Base-by-base conservation (phyloP, 2,329 filamentous ascomycete species). In the Dactylella cylindrospora region DNA sequence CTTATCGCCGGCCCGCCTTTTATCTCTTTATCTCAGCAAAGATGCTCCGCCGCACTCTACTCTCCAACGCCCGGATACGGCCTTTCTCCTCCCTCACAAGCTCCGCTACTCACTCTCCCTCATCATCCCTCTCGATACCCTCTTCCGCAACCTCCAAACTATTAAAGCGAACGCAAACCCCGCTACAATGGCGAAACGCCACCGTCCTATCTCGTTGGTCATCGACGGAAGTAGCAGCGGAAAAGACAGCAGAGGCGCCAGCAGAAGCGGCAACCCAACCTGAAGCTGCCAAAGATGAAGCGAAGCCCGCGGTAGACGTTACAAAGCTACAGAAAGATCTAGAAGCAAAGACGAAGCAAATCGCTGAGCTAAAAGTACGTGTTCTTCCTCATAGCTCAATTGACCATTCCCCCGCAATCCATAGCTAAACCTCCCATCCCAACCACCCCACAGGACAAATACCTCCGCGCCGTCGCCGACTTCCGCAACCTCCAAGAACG, bases 401-500 rank as follows among this genome's bases (percentile, higher is more conserved):
- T 15, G 12, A 17, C 29, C 40, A n/a, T 15, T 41, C 50, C 22
- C 15, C 20, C 6, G 22, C 28, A 25, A 23, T 9, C 31, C 13
- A 45, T 22, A 12, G 12, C 40, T 12, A 32, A 44, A 20, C 23
- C 17, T 41, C 32, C 47, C 9, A 7, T 26, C 49, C 17, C 32
- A 41, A 28, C 38, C 15, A 26, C 8, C 22, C 13, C 13, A 9
- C 60, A 97, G 93, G 93, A 97, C 76, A 93, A 90, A 78, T 94
- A 90, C 75, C 82, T 96, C 66, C 91, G 93, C 73, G 86, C 87
- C 51, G 84, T 97, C 66, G 93, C 93, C 76, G 93, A 98, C 71
- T 97, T 94, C 82, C 89, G 89, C 73, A 98, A 97, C 77, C 86
- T 98, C 45, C 91, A 97, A 78, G 89, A 96, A 71, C 88, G 93